These are phyloP conservation scores for Candida frijolesensis DNA, from an alignment of 1,139 yeast species.

Conservation along the genomic window DNA sequence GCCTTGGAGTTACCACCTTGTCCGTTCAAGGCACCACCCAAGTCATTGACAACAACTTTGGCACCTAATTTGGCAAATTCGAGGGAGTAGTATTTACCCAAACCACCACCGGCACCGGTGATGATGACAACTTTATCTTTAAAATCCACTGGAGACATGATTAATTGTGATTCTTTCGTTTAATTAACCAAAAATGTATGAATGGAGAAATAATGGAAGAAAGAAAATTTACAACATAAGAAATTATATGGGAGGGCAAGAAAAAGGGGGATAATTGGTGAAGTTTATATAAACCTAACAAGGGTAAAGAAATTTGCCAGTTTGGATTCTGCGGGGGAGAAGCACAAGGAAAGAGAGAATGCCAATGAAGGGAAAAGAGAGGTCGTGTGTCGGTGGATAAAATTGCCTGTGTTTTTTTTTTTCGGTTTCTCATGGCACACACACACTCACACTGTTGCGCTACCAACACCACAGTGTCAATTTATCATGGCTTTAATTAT, in stretches of 20 bases:
- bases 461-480: neutral
- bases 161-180: neutral
- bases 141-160: slow-evolving; percentile 48
- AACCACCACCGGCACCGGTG: slow-evolving; percentile 98
- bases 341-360: neutral
- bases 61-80: slow-evolving; percentile 92
- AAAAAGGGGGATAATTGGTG: neutral
- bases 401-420: slow-evolving; percentile 2
- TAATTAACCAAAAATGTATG: neutral
- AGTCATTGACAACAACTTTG: slow-evolving; percentile 87
- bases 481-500: too few species aligned
- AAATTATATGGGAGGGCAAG: neutral
- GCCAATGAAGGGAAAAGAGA: neutral
- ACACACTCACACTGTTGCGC: neutral
- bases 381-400: slow-evolving; percentile 1
- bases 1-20: slow-evolving; percentile 66
- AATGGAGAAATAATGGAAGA: neutral
- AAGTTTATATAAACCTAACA: neutral
- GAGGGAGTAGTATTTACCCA: slow-evolving; percentile 86
- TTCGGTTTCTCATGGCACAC: too few species aligned
- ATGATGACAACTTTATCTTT: slow-evolving; percentile 86
- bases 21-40: slow-evolving; percentile 83
- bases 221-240: neutral
- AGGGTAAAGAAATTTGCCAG: neutral
- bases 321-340: slow-evolving; percentile 1